Evolutionary conservation across 352 stramenopile genomes (phyloP).

Genomic region (Pythium scleroteichum): DNA sequence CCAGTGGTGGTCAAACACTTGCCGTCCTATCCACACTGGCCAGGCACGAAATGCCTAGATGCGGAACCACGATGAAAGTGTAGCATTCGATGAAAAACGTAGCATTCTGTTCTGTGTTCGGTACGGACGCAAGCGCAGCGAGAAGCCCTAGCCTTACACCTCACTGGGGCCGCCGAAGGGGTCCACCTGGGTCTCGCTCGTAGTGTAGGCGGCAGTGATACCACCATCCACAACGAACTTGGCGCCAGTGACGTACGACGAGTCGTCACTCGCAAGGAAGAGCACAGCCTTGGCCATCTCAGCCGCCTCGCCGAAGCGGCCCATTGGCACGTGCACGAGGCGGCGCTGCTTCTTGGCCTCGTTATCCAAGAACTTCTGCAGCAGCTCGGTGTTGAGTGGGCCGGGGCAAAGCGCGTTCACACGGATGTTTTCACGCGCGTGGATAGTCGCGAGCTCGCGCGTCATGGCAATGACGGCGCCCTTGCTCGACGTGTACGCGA

Average conservation of each 20-base stretch:
- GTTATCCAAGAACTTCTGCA: constrained; percentile 87
- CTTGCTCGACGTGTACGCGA: constrained; percentile 89
- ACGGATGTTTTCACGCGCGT: constrained; percentile 86
- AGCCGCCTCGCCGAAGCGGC: constrained; percentile 79
- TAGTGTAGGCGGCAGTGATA: constrained; percentile 87
- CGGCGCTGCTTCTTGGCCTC: constrained; percentile 86
- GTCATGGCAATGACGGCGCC: constrained; percentile 88
- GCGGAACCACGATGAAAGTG: too few relatives aligned
- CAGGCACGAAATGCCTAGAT: too few relatives aligned
- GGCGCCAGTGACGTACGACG: constrained; percentile 86
- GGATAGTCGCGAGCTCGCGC: constrained; percentile 82
- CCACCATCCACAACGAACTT: constrained; percentile 89
- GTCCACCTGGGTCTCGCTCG: constrained; percentile 74
- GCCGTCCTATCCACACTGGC: too few relatives aligned
- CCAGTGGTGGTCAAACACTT: too few relatives aligned
- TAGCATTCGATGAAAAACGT: too few relatives aligned
- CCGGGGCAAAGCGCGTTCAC: constrained; percentile 87
- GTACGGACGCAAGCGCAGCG: too few relatives aligned
- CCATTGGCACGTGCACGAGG: constrained; percentile 88
- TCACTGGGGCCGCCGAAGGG: constrained; percentile 81
- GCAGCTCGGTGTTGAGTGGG: constrained; percentile 82
- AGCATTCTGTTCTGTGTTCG: neutral
- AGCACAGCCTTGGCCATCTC: constrained; percentile 89
- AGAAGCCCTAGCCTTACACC: constrained; percentile 37
- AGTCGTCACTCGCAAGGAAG: constrained; percentile 84